Evolutionary conservation across 208 protist genomes (phyloP).

Genomic region (Trypanosoma avium): DNA sequence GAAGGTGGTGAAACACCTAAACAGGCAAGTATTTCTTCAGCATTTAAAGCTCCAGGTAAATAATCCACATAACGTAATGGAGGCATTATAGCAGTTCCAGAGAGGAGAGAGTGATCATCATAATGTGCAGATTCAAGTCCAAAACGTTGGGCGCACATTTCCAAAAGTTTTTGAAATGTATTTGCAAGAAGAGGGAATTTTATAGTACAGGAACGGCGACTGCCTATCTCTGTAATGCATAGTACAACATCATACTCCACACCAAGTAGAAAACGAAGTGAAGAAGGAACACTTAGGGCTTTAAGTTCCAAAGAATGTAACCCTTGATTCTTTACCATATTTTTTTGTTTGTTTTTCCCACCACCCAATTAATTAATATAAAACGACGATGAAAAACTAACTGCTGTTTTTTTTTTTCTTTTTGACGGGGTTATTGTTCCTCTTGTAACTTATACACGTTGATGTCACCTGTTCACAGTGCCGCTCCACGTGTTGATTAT

Average conservation of each 20-base stretch:
- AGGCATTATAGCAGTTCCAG: constrained; percentile 63
- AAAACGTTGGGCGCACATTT: constrained; percentile 70
- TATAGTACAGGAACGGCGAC: constrained; percentile 45
- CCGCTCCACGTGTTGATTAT: too few species aligned
- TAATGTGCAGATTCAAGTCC: constrained; percentile 46
- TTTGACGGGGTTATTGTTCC: too few species aligned
- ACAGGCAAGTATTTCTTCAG: constrained; percentile 67
- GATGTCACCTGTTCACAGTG: too few species aligned
- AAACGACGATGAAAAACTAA: too few species aligned
- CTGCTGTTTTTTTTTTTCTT: too few species aligned
- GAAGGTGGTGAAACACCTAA: constrained; percentile 40
- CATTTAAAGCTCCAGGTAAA: constrained; percentile 68
- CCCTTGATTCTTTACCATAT: constrained; percentile 15
- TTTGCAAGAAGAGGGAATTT: constrained; percentile 60
- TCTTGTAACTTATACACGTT: too few species aligned
- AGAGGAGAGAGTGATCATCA: constrained; percentile 50
- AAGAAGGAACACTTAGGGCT: constrained; percentile 71
- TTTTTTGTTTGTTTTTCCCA: background rate
- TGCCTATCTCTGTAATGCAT: constrained; percentile 58
- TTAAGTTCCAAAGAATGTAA: constrained; percentile 77
- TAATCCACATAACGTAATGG: constrained; percentile 84
- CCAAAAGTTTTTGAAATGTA: constrained; percentile 73
- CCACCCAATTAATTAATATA: background rate
- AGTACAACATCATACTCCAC: constrained; percentile 80
- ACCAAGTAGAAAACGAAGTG: constrained; percentile 70